These are phyloP conservation scores for Talinum fruticosum DNA, from an alignment of 148 eudicot genomes.

Conservation along the genomic window DNA sequence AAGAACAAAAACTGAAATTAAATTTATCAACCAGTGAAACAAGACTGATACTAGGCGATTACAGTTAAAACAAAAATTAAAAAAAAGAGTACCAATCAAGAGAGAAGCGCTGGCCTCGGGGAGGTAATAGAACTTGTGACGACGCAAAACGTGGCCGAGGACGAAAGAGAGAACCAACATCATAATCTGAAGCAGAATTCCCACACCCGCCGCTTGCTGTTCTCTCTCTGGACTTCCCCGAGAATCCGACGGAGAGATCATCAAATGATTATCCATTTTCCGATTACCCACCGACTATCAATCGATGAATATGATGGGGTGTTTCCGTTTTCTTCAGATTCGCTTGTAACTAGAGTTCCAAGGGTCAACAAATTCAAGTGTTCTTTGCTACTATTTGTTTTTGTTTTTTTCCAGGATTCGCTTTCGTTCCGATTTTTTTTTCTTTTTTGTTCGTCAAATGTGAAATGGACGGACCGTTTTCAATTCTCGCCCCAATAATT, in stretches of 20 bases:
- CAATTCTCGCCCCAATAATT: not conserved
- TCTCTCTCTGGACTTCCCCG: conserved; percentile 67
- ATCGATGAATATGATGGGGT: no score
- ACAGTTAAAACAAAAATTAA: no score
- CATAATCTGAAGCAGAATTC: conserved; percentile 82
- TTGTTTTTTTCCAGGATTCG: not conserved
- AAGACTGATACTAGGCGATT: not conserved
- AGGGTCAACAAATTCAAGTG: conserved; percentile 15
- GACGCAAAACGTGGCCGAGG: conserved; percentile 93
- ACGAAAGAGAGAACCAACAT: conserved; percentile 87
- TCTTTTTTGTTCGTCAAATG: not conserved
- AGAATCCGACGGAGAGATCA: conserved; percentile 61
- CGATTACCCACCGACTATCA: not conserved
- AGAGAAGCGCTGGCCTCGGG: conserved; percentile 99
- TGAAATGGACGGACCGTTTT: not conserved
- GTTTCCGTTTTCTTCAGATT: not conserved
- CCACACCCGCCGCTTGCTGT: conserved; percentile 96
- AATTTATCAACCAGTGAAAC: not conserved
- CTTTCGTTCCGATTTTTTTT: not conserved
- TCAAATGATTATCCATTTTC: conserved; percentile 36
- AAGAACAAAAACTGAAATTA: not conserved
- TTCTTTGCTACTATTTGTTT: not conserved
- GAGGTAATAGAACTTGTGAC: conserved; percentile 84
- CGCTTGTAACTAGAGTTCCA: no score
- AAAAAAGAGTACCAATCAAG: conserved; percentile 53